Conservation (phyloP, 2,329 filamentous ascomycete species). For the Ascochyta pisi region DNA sequence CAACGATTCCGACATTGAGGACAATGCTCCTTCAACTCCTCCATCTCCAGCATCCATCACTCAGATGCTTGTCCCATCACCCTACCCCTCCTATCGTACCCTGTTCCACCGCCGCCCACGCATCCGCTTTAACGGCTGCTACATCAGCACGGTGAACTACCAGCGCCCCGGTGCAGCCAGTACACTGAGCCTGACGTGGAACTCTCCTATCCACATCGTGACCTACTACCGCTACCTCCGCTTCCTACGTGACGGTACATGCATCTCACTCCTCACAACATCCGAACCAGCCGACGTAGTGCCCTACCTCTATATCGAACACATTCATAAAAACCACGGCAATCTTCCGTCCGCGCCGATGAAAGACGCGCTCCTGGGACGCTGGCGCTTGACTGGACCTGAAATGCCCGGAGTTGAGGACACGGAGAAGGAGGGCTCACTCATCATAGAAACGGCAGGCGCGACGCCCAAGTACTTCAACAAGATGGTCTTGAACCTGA, state of each 20-base stretch:
- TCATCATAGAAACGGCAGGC: slow-evolving; percentile 88
- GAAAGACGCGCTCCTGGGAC: slow-evolving; percentile 70
- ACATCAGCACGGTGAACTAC: slow-evolving; percentile 97
- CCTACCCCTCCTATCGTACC: slow-evolving; percentile 57
- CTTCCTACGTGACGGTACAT: slow-evolving; percentile 89
- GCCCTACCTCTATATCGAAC: slow-evolving; percentile 77
- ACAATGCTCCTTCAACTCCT: slow-evolving; percentile 5
- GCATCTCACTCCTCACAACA: slow-evolving; percentile 80
- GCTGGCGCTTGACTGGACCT: slow-evolving; percentile 70
- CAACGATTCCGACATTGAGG: slow-evolving; percentile 27
- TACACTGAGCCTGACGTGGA: slow-evolving; percentile 75
- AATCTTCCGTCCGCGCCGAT: slow-evolving; percentile 63
- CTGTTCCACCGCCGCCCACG: slow-evolving; percentile 86
- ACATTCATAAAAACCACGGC: slow-evolving; percentile 59
- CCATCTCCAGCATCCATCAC: slow-evolving; percentile 32
- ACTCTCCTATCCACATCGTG: slow-evolving; percentile 86
- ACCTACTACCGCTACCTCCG: slow-evolving; percentile 98
- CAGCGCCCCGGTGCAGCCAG: slow-evolving; percentile 79
- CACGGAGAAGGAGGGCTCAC: slow-evolving; percentile 42
- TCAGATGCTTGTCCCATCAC: slow-evolving; percentile 43
- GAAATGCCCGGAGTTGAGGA: slow-evolving; percentile 17
- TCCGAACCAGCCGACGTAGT: slow-evolving; percentile 86
- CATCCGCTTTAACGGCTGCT: slow-evolving; percentile 92
- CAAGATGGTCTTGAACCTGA: slow-evolving; percentile 77
- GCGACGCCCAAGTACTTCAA: slow-evolving; percentile 81